Evolutionary conservation across 2,329 filamentous ascomycete species (phyloP).

Genomic region (Coniella vitis): DNA sequence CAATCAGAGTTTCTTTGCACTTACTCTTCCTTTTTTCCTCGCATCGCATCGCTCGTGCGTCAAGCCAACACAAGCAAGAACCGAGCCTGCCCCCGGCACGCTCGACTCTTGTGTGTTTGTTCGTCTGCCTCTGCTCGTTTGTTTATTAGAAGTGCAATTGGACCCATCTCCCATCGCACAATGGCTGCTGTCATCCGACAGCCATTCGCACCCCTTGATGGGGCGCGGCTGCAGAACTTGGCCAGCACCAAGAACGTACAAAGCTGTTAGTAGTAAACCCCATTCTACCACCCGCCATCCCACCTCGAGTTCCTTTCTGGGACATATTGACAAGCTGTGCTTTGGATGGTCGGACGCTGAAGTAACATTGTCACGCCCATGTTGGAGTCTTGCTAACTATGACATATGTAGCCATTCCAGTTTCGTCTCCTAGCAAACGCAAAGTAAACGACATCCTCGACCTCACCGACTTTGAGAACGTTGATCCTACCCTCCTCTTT

Average conservation of each 20-base stretch:
- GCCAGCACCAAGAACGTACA: conserved; percentile 74
- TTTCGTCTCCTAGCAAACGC: conserved; percentile 42
- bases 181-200: conserved; percentile 58
- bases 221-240: conserved; percentile 61
- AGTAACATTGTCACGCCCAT: not conserved
- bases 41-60: conserved; percentile 3
- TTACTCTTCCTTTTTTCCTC: not conserved
- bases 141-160: not conserved
- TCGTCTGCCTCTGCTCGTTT: conserved; percentile 1
- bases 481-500: conserved; percentile 46
- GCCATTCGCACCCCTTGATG: conserved; percentile 68
- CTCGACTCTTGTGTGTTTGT: conserved; percentile 12
- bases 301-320: not conserved
- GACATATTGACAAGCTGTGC: no score
- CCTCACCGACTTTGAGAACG: conserved; percentile 51
- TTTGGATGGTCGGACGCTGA: not conserved
- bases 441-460: conserved; percentile 48
- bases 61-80: not conserved
- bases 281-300: not conserved
- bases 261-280: conserved; percentile 48
- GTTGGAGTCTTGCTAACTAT: conserved; percentile 22
- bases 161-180: conserved; percentile 17
- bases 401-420: conserved; percentile 34
- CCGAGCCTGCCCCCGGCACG: not conserved
- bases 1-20: conserved; percentile 9